Conservation (phyloP, 768 basidiomycete genomes). For the Sporobolomyces pararoseus region DNA sequence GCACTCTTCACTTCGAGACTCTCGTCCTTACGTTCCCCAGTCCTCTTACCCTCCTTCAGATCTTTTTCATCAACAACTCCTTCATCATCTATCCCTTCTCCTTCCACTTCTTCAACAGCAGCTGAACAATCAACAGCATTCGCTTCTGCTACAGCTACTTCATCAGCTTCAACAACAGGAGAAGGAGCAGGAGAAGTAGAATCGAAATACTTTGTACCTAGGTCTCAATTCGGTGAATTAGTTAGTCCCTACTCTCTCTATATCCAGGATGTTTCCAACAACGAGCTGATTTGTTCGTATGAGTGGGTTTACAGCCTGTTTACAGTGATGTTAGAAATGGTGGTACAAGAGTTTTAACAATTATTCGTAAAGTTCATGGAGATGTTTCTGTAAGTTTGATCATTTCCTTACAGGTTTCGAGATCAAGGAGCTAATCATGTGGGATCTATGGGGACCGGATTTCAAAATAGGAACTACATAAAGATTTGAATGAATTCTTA, state of each 20-base stretch:
- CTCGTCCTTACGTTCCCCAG: neutral
- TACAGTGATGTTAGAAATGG: constrained; percentile 19
- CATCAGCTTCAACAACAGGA: no score
- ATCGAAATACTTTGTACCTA: constrained; percentile 17
- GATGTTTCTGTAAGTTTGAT: constrained; percentile 22
- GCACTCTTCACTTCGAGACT: neutral
- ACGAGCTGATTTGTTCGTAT: neutral
- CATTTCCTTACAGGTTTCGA: neutral
- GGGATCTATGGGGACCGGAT: no score
- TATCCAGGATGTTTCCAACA: no score
- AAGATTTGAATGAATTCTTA: constrained; percentile 8
- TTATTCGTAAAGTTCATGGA: constrained; percentile 21
- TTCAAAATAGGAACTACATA: constrained; percentile 12
- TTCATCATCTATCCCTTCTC: neutral
- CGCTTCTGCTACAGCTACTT: neutral
- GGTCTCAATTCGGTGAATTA: constrained; percentile 18
- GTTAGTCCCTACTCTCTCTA: neutral
- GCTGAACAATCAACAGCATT: neutral
- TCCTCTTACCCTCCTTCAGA: neutral
- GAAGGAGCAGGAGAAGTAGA: neutral
- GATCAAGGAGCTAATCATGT: neutral
- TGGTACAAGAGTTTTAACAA: constrained; percentile 6
- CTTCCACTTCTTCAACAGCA: neutral
- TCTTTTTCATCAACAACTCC: neutral
- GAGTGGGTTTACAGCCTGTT: constrained; percentile 7